Evolutionary conservation across 768 basidiomycete genomes (phyloP).

Genomic region (Suillus bovinus): DNA sequence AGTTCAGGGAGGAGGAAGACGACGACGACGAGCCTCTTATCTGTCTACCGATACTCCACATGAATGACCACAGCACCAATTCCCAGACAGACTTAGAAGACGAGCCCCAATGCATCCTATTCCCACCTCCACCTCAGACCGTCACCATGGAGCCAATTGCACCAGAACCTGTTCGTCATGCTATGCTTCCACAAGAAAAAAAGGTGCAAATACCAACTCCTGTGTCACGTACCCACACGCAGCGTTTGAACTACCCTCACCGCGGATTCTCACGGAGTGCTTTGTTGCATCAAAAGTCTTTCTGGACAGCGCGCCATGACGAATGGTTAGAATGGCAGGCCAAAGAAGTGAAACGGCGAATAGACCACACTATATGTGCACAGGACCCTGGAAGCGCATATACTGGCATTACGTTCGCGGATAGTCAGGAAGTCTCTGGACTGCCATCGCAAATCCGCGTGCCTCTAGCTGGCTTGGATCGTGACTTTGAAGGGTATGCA

Average conservation of each 20-base stretch:
- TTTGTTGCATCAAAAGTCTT: conserved; percentile 57
- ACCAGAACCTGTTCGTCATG: conserved; percentile 25
- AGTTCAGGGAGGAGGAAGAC: conserved; percentile 13
- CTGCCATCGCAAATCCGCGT: conserved; percentile 22
- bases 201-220: conserved; percentile 6
- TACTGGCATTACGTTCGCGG: conserved; percentile 21
- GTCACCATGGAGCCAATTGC: conserved; percentile 16
- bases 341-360: conserved; percentile 10
- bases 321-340: conserved; percentile 45
- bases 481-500: conserved; percentile 22
- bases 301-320: conserved; percentile 61
- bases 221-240: conserved; percentile 17
- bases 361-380: conserved; percentile 10
- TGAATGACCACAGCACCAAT: conserved; percentile 3
- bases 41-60: conserved; percentile 5
- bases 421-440: background rate
- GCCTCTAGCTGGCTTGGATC: conserved; percentile 33
- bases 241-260: conserved; percentile 49
- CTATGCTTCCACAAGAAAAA: conserved; percentile 9
- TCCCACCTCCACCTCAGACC: conserved; percentile 18
- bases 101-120: conserved; percentile 13
- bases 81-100: conserved; percentile 19
- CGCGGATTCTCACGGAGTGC: conserved; percentile 66
- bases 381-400: conserved; percentile 25
- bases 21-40: conserved; percentile 2